phyloP scores from a whole-genome alignment of 208 protist species.

The Crithidia bombi region DNA sequence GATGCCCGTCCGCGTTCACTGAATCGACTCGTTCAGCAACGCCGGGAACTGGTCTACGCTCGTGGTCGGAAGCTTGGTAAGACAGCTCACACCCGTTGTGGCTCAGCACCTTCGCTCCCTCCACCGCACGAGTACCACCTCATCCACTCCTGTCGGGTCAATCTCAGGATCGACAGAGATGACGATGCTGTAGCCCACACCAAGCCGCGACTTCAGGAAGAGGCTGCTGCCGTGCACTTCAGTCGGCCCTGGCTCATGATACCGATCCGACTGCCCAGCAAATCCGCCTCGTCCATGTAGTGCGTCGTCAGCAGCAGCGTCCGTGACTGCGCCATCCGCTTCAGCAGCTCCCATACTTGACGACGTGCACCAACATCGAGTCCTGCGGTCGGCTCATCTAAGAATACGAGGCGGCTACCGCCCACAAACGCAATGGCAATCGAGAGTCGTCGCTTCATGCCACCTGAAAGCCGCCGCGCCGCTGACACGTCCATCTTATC shows the following conservation, averaged over 20 bases:
- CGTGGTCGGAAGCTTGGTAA: neutral
- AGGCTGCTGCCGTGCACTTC: constrained; percentile 67
- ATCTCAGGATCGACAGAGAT: constrained; percentile 14
- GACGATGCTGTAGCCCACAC: constrained; percentile 58
- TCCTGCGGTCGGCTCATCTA: constrained; percentile 91
- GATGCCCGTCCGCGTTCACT: constrained; percentile 11
- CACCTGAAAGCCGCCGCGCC: constrained; percentile 59
- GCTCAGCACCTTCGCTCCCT: constrained; percentile 12
- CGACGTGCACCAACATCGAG: constrained; percentile 85
- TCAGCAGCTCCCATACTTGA: constrained; percentile 81
- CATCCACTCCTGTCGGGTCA: constrained; percentile 34
- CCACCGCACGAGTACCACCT: constrained; percentile 22
- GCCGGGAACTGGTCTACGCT: constrained; percentile 10
- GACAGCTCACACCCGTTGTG: constrained; percentile 12
- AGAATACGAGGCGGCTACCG: constrained; percentile 67
- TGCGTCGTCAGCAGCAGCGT: constrained; percentile 90
- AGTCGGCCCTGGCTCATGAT: constrained; percentile 84
- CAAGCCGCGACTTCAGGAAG: constrained; percentile 60
- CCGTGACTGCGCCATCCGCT: constrained; percentile 37
- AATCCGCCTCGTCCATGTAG: constrained; percentile 98
- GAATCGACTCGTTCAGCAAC: constrained; percentile 11
- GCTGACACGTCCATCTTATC: constrained; percentile 44
- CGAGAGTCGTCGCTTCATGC: constrained; percentile 89
- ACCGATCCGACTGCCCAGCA: constrained; percentile 89
- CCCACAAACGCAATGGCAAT: constrained; percentile 87